Evolutionary conservation across 305 asterid genomes (phyloP).

Genomic region (Rubia occidens): DNA sequence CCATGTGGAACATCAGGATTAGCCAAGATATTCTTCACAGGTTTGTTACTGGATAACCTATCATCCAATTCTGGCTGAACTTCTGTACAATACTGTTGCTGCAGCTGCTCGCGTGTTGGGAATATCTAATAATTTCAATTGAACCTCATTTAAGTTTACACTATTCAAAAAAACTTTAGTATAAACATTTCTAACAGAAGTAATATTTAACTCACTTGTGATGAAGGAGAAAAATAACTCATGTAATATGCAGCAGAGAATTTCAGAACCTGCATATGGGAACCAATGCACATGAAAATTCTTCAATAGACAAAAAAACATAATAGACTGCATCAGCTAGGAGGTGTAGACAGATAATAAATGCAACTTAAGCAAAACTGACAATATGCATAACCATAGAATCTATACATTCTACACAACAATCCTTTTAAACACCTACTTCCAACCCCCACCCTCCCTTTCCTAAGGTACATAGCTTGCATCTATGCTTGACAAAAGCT

Average conservation of each 20-base stretch:
- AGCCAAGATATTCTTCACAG: constrained; percentile 54
- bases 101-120: constrained; percentile 66
- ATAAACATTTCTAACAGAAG: neutral
- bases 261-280: constrained; percentile 67
- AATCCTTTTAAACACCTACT: neutral
- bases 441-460: neutral
- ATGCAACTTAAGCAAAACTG: neutral
- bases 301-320: neutral
- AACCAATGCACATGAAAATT: constrained; percentile 12
- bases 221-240: constrained; percentile 45
- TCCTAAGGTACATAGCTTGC: neutral
- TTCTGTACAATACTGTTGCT: constrained; percentile 55
- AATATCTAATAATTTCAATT: constrained; percentile 44
- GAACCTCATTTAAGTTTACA: constrained; percentile 5
- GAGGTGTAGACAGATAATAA: neutral
- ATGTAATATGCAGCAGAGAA: constrained; percentile 65
- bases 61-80: constrained; percentile 40
- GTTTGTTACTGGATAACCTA: constrained; percentile 47
- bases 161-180: neutral
- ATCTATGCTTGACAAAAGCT: neutral
- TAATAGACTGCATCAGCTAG: neutral
- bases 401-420: neutral
- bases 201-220: constrained; percentile 43
- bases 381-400: neutral
- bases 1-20: constrained; percentile 89